Percentiles rank a stretch among this genome's conserved stretches.
Conservation (phyloP, 352 stramenopile species). For the Globisporangium viniferum region DNA sequence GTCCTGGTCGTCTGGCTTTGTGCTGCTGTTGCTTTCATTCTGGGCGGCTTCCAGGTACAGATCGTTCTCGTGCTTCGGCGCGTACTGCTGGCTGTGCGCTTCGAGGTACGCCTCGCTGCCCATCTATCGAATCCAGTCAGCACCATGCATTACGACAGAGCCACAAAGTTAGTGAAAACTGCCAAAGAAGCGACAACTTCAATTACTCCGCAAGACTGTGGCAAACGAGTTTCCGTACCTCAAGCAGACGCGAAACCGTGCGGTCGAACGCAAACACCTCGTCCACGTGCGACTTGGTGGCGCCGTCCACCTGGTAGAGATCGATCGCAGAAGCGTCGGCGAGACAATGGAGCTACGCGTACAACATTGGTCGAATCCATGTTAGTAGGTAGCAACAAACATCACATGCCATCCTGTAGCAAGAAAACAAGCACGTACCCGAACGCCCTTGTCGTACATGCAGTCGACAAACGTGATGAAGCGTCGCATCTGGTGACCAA, state of each 20-base stretch:
- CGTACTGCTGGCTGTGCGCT: slow-evolving; percentile 41
- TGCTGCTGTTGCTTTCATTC: not conserved
- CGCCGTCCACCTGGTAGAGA: slow-evolving; percentile 60
- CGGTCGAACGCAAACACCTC: slow-evolving; percentile 85
- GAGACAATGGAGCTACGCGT: slow-evolving; percentile 65
- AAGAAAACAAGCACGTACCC: slow-evolving; percentile 35
- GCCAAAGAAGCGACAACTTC: no score
- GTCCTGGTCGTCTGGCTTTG: slow-evolving; percentile 14
- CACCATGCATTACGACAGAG: not conserved
- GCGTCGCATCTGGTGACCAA: slow-evolving; percentile 63
- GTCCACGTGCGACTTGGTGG: slow-evolving; percentile 65
- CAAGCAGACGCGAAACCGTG: slow-evolving; percentile 84
- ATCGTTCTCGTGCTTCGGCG: slow-evolving; percentile 4
- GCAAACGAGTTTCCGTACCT: slow-evolving; percentile 30
- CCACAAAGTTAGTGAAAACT: not conserved
- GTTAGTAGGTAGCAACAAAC: not conserved
- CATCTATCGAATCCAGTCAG: slow-evolving; percentile 33
- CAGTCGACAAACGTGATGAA: slow-evolving; percentile 99
- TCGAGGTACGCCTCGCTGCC: slow-evolving; percentile 67
- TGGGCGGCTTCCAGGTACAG: slow-evolving; percentile 28
- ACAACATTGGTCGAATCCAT: not conserved
- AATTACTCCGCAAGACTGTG: not conserved
- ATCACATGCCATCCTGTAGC: not conserved
- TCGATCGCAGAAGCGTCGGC: slow-evolving; percentile 51
- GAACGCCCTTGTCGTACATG: slow-evolving; percentile 92